These are phyloP conservation scores for Coemansia sp. DNA, from an alignment of 192 early-diverging fungal species.

Conservation along the genomic window DNA sequence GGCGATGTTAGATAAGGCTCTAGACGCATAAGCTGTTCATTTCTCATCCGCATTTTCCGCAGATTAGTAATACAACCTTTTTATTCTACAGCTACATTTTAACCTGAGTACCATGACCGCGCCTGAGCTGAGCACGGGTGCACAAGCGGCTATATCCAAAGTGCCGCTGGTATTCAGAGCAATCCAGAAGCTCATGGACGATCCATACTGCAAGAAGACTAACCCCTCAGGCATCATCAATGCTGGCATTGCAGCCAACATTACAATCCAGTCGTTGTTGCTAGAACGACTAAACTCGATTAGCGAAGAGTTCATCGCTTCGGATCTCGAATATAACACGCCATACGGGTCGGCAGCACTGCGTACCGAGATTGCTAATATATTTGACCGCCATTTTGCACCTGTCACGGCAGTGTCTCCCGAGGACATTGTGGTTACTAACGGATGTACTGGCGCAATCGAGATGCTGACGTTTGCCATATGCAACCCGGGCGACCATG, in stretches of 20 bases:
- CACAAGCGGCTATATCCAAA: conserved; percentile 24
- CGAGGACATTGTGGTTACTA: conserved; percentile 62
- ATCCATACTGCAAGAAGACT: conserved; percentile 41
- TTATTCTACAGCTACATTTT: not conserved
- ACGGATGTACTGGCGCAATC: conserved; percentile 69
- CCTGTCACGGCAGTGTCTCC: conserved; percentile 44
- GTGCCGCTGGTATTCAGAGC: conserved; percentile 28
- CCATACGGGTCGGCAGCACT: conserved; percentile 60
- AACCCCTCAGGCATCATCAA: conserved; percentile 78
- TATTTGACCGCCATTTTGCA: conserved; percentile 68
- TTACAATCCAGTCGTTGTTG: conserved; percentile 60
- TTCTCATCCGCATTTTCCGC: conserved; percentile 6
- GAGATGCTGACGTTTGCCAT: conserved; percentile 64
- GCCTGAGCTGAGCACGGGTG: conserved; percentile 37
- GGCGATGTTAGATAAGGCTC: not conserved
- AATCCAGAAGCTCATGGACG: conserved; percentile 16
- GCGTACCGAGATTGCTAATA: conserved; percentile 58
- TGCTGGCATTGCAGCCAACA: conserved; percentile 78
- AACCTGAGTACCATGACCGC: conserved; percentile 10
- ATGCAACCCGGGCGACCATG: conserved; percentile 68
- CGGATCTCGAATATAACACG: conserved; percentile 47
- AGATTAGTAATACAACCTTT: not conserved
- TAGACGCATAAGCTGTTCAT: not conserved
- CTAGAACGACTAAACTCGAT: conserved; percentile 55
- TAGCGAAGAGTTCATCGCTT: conserved; percentile 14